Evolutionary conservation across 805 yeast genomes (phyloP), one percentile per base, ranked within the genome.

Genomic region (Kodamaea jinghongensis): DNA sequence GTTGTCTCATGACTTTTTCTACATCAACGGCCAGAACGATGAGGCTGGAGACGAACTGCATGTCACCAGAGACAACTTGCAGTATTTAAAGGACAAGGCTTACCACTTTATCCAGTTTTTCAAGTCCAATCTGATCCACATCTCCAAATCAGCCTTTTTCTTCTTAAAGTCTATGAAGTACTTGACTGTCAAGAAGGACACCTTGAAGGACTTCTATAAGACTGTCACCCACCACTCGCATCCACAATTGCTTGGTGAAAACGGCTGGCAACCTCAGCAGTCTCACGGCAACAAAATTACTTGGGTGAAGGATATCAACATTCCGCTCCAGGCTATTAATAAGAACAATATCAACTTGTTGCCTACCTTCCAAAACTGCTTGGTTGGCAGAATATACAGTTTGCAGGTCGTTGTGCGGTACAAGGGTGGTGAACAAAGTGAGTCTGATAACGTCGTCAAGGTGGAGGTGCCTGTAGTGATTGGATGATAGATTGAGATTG

Each of bases 331-430:
- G 25, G 56, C 71, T 14, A 48, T 58, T 23, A 67, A 70, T 33
- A 72, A 73, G 39, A 65, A 73, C 28, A 61, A 60, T 34, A 69
- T 75, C 34, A 78, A 80, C 1, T 54, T 83, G 39, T 55, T 78
- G 12, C 88, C 88, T 1, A 71, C 71, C 39, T 82, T 81, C 55
- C 86, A 81, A 48, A 73, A 71, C 36, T 83, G 88, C 56, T 58
- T 77, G 40, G 65, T 80, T n/a, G 73, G 81, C 3, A 67, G 88
- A 52, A 56, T 73, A 12, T 81, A 83, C 54, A 67, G 75, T 43
- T 57, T 79, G 38, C 73, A 79, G 41, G 67, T 77, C 1, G 52
- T 56, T 20, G 69, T 48, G 30, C 44, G 42, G 42, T 46, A 34
- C 34, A 45, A 46, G 38, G 73, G 72, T 3, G 52, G 58, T n/a